A percentile compares a stretch with the other conserved stretches of the same genome.
phyloP scores from a whole-genome alignment of 2,329 filamentous ascomycete genomes.

The Thermoascus crustaceus region DNA sequence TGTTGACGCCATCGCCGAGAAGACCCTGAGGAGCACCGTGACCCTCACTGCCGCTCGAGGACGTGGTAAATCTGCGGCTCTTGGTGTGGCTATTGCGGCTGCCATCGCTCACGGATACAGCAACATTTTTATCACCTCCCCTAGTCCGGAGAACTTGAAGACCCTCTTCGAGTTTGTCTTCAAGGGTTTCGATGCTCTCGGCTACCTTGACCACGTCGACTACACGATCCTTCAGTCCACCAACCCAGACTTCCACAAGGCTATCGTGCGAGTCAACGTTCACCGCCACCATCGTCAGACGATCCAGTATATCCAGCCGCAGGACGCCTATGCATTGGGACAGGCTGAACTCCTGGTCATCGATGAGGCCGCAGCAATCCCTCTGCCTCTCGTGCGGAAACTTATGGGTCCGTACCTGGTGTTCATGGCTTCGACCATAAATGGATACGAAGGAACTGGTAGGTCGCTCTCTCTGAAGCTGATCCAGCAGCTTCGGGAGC shows the following conservation, averaged over 20 bases:
- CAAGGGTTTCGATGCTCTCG: slow-evolving; percentile 92
- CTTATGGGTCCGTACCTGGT: slow-evolving; percentile 94
- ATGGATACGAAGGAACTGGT: slow-evolving; percentile 95
- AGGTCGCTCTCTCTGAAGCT: slow-evolving; percentile 90
- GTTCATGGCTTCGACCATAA: slow-evolving; percentile 99
- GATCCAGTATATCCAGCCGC: slow-evolving; percentile 95
- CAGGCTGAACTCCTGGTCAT: slow-evolving; percentile 95
- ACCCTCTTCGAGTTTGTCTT: slow-evolving; percentile 97
- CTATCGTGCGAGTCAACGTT: slow-evolving; percentile 92
- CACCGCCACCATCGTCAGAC: slow-evolving; percentile 93
- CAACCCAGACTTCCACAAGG: slow-evolving; percentile 98
- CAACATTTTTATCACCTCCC: slow-evolving; percentile 98
- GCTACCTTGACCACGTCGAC: slow-evolving; percentile 89
- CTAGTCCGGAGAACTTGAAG: slow-evolving; percentile 96
- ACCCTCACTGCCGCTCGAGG: slow-evolving; percentile 88
- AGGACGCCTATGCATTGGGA: slow-evolving; percentile 89
- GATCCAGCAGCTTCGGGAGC: slow-evolving; percentile 92
- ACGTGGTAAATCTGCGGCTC: slow-evolving; percentile 90
- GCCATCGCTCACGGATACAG: slow-evolving; percentile 95
- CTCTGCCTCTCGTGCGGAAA: slow-evolving; percentile 82
- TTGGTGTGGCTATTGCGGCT: slow-evolving; percentile 88
- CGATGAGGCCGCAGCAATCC: slow-evolving; percentile 94
- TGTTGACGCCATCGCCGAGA: slow-evolving; percentile 91
- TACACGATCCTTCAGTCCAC: slow-evolving; percentile 98
- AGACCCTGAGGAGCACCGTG: slow-evolving; percentile 88